Evolutionary conservation across 2,329 filamentous ascomycete species (phyloP), one percentile per base, ranked within the genome.

Genomic region (Trichoderma afroharzianum): DNA sequence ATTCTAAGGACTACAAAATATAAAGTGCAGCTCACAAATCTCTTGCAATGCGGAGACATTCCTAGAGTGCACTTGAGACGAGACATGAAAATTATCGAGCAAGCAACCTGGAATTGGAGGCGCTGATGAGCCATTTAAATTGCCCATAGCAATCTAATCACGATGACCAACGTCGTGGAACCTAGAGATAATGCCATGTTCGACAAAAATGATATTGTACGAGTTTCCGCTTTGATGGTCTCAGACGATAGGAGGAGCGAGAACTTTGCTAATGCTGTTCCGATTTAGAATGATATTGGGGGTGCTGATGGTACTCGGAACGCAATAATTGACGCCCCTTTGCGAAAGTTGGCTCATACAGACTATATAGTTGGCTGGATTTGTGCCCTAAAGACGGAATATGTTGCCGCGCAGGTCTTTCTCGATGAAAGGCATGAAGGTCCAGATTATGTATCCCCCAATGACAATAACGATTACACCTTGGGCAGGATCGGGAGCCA

Each of bases 311-410:
- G 30, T 18, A n/a, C n/a, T 53, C 28, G 26, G 12, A 53, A 6
- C 18, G 4, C 61, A 32, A 4, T 7, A 1, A 9, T 12, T 12
- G 8, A 12, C 3, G 9, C 39, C 4, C 11, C 18, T 30, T 0
- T 33, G n/a, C 43, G 21, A 66, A 66, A n/a, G 26, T 24, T 36
- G 21, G 14, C 30, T 18, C 21, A 30, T 36, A 21, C 28, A 9
- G 63, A 68, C 39, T 85, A 84, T 63, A 82, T 77, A 0, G 77
- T 85, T 3, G 83, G 82, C 21, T 85, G 82, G 83, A 83, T 85
- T 6, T 85, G 81, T 63, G 82, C 83, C 12, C 71, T 85, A 0
- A 26, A 5, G 0, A 77, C 74, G 0, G 83, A 85, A 66, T 77
- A 76, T 57, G 77, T 80, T 64, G 83, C 83, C 6, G 83, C 64